phyloP scores from a whole-genome alignment of 345 rosid genomes.

The Durio zibethinus region DNA sequence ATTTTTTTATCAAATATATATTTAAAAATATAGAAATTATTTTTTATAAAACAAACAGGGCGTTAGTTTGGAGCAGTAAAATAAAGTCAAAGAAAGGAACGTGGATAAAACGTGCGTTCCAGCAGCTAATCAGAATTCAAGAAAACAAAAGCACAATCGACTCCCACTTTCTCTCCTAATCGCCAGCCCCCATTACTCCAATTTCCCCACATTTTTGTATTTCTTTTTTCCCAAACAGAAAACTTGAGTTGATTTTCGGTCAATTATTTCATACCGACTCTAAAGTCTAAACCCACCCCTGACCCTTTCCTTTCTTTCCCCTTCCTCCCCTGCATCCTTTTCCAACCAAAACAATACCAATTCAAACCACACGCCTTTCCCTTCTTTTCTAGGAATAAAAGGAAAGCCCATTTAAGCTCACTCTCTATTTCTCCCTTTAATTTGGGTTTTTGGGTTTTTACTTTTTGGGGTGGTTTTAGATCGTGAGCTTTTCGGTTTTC shows the following conservation, averaged over 20 bases:
- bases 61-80: too few species aligned
- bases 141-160: slow-evolving; percentile 13
- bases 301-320: background rate
- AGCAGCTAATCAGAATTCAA: slow-evolving; percentile 56
- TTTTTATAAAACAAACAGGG: too few species aligned
- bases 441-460: slow-evolving; percentile 8
- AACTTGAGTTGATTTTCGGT: background rate
- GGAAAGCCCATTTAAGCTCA: background rate
- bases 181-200: background rate
- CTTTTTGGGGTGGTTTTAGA: slow-evolving; percentile 8
- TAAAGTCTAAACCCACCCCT: background rate
- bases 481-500: background rate
- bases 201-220: slow-evolving; percentile 16
- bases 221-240: background rate
- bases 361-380: slow-evolving; percentile 9
- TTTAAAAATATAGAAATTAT: too few species aligned
- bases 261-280: background rate
- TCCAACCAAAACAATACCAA: background rate
- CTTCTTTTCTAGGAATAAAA: background rate
- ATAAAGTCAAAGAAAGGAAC: slow-evolving; percentile 22
- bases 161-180: background rate
- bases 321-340: background rate
- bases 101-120: slow-evolving; percentile 64
- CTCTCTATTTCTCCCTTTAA: background rate
- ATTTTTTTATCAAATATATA: too few species aligned